Evolutionary conservation across 2,329 filamentous ascomycete species (phyloP).

Genomic region (Pseudopyrenochaeta lycopersici): DNA sequence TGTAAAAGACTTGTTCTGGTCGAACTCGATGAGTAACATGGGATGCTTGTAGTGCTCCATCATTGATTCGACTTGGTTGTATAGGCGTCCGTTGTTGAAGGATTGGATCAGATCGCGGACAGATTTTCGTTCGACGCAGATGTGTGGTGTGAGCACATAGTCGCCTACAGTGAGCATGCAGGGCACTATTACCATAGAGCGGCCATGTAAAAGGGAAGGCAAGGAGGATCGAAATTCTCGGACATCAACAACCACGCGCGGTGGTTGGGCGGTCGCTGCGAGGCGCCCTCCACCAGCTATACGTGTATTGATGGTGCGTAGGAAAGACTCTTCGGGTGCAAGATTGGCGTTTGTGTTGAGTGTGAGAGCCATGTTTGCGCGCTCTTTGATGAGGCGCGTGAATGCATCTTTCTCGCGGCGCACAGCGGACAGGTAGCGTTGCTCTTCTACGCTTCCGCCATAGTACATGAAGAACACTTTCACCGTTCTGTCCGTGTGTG

Average conservation of each 20-base stretch:
- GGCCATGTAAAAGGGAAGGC: slow-evolving; percentile 88
- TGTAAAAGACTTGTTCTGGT: slow-evolving; percentile 96
- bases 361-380: slow-evolving; percentile 89
- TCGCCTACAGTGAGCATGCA: slow-evolving; percentile 97
- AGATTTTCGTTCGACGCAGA: slow-evolving; percentile 95
- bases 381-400: slow-evolving; percentile 92
- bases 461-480: slow-evolving; percentile 98
- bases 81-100: slow-evolving; percentile 90
- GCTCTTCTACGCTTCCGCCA: slow-evolving; percentile 91
- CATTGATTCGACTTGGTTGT: slow-evolving; percentile 93
- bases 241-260: slow-evolving; percentile 92
- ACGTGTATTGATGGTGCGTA: slow-evolving; percentile 94
- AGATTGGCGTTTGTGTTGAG: slow-evolving; percentile 72
- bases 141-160: slow-evolving; percentile 89
- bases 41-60: slow-evolving; percentile 88
- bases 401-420: slow-evolving; percentile 97
- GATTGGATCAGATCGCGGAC: slow-evolving; percentile 90
- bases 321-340: slow-evolving; percentile 88
- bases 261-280: slow-evolving; percentile 83
- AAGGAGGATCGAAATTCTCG: slow-evolving; percentile 95
- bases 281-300: slow-evolving; percentile 93
- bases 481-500: slow-evolving; percentile 87
- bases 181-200: slow-evolving; percentile 86
- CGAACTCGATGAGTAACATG: slow-evolving; percentile 96
- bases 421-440: slow-evolving; percentile 87